phyloP scores from a whole-genome alignment of 345 rosid species.

The Heritiera littoralis region DNA sequence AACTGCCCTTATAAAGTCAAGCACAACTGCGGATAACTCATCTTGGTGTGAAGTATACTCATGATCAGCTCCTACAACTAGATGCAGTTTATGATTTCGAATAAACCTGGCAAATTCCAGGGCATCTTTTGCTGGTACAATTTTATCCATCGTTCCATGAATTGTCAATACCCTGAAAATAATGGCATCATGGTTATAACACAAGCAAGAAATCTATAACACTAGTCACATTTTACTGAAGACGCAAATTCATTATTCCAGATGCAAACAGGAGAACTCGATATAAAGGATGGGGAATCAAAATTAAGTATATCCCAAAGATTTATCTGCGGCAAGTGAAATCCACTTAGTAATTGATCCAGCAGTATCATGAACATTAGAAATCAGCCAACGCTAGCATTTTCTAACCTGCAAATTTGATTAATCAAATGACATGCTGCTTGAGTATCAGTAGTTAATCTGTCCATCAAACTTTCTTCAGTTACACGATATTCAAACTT shows the following conservation, averaged over 20 bases:
- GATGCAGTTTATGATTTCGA: conserved; percentile 57
- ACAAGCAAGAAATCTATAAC: not conserved
- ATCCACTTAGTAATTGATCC: not conserved
- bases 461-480: conserved; percentile 71
- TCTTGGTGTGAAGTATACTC: conserved; percentile 73
- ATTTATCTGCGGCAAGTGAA: not conserved
- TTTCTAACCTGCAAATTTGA: conserved; percentile 60
- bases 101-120: conserved; percentile 61
- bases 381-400: not conserved
- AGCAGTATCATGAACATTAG: not conserved
- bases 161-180: conserved; percentile 72
- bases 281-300: not conserved
- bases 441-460: conserved; percentile 55
- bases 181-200: not conserved
- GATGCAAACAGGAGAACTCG: not conserved
- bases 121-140: conserved; percentile 69
- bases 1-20: conserved; percentile 47
- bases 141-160: conserved; percentile 68
- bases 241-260: not conserved
- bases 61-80: conserved; percentile 85
- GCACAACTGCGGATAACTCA: conserved; percentile 51
- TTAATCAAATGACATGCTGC: conserved; percentile 56
- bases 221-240: not conserved
- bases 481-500: conserved; percentile 65
- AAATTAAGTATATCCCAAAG: not conserved